Conservation (phyloP, 768 basidiomycete species). For the Trametes coccinea region DNA sequence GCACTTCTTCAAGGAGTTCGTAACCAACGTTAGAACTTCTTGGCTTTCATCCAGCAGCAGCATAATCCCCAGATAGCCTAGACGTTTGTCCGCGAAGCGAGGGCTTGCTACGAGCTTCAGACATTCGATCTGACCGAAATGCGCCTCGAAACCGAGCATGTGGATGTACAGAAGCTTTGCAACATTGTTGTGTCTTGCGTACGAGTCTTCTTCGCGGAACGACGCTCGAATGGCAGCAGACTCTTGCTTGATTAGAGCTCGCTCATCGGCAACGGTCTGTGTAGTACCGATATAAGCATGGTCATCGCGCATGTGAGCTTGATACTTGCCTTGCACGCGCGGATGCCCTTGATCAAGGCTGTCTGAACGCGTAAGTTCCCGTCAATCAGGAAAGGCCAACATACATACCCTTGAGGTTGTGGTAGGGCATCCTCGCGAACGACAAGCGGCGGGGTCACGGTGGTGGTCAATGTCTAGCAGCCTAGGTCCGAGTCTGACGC, state of each 20-base stretch:
- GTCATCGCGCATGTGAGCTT: background rate
- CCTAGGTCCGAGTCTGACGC: too few relatives aligned
- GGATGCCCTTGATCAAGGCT: conserved; percentile 98
- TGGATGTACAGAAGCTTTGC: conserved; percentile 98
- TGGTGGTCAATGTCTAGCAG: conserved; percentile 12
- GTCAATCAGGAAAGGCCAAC: conserved; percentile 33
- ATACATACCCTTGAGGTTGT: conserved; percentile 77
- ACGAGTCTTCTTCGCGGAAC: conserved; percentile 96
- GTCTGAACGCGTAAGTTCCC: conserved; percentile 25
- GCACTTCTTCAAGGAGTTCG: conserved; percentile 98
- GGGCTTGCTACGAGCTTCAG: conserved; percentile 93
- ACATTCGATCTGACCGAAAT: conserved; percentile 99
- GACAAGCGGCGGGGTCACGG: background rate
- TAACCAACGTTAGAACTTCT: conserved; percentile 95
- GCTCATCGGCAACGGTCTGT: conserved; percentile 97
- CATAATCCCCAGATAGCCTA: conserved; percentile 98
- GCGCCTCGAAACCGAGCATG: conserved; percentile 98
- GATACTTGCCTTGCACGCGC: conserved; percentile 80
- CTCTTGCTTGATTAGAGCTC: conserved; percentile 94
- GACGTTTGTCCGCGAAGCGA: conserved; percentile 91
- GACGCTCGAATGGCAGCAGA: conserved; percentile 96
- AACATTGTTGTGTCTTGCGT: conserved; percentile 93
- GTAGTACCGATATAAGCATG: conserved; percentile 17
- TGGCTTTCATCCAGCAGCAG: conserved; percentile 95
- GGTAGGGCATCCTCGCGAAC: conserved; percentile 61